A percentile compares a stretch with the other conserved stretches of the same genome.
phyloP scores from a whole-genome alignment of 2,329 filamentous ascomycete genomes.

The Alternaria consortialis region DNA sequence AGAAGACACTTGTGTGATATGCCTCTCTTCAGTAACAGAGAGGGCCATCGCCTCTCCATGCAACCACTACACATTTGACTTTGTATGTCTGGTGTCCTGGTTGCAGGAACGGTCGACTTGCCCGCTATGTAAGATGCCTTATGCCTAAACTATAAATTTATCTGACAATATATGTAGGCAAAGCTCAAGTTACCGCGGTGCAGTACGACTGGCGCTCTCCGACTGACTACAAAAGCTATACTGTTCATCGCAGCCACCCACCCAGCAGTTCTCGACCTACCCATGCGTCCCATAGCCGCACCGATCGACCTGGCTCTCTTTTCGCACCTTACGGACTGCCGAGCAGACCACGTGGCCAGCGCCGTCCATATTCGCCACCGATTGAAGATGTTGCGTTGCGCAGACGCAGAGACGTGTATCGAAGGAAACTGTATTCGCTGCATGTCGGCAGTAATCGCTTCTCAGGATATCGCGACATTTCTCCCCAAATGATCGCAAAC shows the following conservation, averaged over 20 bases:
- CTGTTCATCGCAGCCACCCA: constrained; percentile 53
- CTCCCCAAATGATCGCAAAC: constrained; percentile 69
- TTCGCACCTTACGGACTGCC: constrained; percentile 29
- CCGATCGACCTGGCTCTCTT: constrained; percentile 13
- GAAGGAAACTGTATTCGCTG: constrained; percentile 74
- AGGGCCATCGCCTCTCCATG: constrained; percentile 78
- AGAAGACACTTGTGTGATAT: constrained; percentile 76
- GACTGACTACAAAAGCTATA: constrained; percentile 66
- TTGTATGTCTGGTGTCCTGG: constrained; percentile 84
- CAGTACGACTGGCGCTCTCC: constrained; percentile 69
- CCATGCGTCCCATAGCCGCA: neutral
- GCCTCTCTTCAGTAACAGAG: constrained; percentile 78
- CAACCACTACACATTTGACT: constrained; percentile 83
- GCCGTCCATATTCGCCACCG: constrained; percentile 35
- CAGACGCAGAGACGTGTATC: constrained; percentile 77
- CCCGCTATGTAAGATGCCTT: constrained; percentile 75
- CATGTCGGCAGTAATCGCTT: constrained; percentile 83
- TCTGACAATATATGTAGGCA: constrained; percentile 50
- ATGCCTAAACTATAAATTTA: neutral
- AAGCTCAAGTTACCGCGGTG: constrained; percentile 65
- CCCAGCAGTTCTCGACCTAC: neutral
- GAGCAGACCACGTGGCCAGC: constrained; percentile 24
- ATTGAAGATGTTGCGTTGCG: constrained; percentile 59
- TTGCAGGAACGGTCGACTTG: constrained; percentile 75
- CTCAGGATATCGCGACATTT: constrained; percentile 79